Base-by-base conservation (phyloP, 768 basidiomycete genomes). In the Leccinum incarnatum region DNA sequence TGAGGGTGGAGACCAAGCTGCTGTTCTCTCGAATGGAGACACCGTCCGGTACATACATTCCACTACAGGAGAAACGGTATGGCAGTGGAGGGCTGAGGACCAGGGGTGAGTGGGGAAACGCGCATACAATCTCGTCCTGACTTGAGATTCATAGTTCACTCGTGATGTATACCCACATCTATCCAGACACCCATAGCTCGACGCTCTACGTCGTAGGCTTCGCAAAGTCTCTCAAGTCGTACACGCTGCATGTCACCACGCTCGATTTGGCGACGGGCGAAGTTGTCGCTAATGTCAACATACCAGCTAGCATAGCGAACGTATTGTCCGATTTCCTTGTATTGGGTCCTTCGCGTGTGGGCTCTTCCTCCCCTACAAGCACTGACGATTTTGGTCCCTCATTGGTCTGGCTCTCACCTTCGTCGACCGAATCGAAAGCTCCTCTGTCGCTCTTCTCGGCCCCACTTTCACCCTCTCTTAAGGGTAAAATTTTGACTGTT, bases 61-160 rank as follows among this genome's bases (percentile, higher is more conserved):
- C 1, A 67, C 59, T 3, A 81, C 78, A 1, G 91, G 91, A 1
- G 75, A 81, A 9, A 72, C 76, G 1, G 69, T 74, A 25, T 96
- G 93, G 94, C 76, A 73, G 2, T 94, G 91, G 88, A 79, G 77
- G n/a, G 79, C 86, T 23, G 77, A 78, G 14, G 88, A 90, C 67
- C 80, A 86, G 51, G 81, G 78, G 91, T 92, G 66, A 63, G 84
- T 75, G 23, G 5, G 14, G 47, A 23, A 9, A 1, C 2, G 3
- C 19, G 4, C 40, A 32, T 53, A 17, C 23, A 30, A 12, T 14
- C 17, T 10, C 19, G 34, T 21, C 29, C 57, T 59, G 58, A 66
- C 45, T 36, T 51, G 23, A 54, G 27, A 21, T 12, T 5, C 8
- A 9, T 62, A 94, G 93, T 19, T 85, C 85, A 2, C 77, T 83